Conservation (phyloP, 2,329 filamentous ascomycete genomes). For the Neonectria hederae region DNA sequence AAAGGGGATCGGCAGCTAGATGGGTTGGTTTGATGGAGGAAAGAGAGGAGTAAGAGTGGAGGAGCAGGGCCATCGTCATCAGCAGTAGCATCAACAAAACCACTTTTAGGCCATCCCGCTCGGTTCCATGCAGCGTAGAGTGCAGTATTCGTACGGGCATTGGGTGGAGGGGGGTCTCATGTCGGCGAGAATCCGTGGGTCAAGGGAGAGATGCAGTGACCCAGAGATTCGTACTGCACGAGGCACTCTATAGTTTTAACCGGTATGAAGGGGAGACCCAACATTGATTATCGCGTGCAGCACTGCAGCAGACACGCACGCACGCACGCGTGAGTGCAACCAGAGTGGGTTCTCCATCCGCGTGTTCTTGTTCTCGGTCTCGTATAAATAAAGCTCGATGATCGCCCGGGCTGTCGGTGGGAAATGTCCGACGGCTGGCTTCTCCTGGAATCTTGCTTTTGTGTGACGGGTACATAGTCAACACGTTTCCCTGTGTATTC, state of each 20-base stretch:
- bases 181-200: neutral
- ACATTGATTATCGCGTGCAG: neutral
- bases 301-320: neutral
- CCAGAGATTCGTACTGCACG: neutral
- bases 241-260: neutral
- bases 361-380: neutral
- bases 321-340: conserved; percentile 4
- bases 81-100: neutral
- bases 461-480: conserved; percentile 2
- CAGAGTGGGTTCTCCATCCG: neutral
- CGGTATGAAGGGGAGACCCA: neutral
- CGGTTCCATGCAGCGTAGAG: neutral
- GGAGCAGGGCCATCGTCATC: neutral
- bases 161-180: neutral
- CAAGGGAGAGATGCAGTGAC: too few relatives aligned
- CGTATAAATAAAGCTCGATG: conserved; percentile 15
- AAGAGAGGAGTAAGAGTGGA: neutral
- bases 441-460: neutral
- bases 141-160: neutral
- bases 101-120: neutral
- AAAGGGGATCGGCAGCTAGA: conserved; percentile 10
- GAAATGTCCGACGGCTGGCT: conserved; percentile 6
- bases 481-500: neutral
- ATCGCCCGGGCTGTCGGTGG: conserved; percentile 3
- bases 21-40: neutral